These are phyloP conservation scores for Chrysanthemum lavandulifolium DNA, from an alignment of 129 eudicot species.

Conservation along the genomic window DNA sequence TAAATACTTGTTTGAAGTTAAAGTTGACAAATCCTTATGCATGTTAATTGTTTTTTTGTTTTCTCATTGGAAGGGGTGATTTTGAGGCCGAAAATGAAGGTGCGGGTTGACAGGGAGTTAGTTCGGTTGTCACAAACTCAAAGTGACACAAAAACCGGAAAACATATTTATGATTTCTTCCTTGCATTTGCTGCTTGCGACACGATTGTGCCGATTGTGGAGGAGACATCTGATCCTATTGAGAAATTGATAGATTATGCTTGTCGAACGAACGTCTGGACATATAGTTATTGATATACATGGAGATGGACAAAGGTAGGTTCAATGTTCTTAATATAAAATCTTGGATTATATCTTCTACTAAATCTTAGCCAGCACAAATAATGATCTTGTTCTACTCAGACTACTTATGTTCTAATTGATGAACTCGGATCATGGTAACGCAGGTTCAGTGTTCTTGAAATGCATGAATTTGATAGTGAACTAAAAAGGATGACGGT, in stretches of 20 bases:
- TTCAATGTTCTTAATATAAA: constrained; percentile 75
- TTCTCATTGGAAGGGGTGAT: constrained; percentile 53
- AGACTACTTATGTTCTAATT: background rate
- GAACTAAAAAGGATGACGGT: constrained; percentile 40
- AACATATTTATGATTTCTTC: constrained; percentile 58
- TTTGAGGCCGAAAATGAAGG: constrained; percentile 75
- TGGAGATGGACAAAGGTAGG: constrained; percentile 44
- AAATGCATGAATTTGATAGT: constrained; percentile 47
- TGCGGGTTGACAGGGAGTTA: constrained; percentile 65
- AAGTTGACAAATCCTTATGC: background rate
- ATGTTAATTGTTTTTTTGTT: background rate
- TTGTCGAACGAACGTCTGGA: constrained; percentile 88
- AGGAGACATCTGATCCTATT: constrained; percentile 53
- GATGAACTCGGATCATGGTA: constrained; percentile 14
- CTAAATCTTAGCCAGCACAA: no score
- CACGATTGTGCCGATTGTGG: constrained; percentile 77
- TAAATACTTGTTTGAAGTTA: no score
- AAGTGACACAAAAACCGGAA: constrained; percentile 42
- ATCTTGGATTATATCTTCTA: background rate
- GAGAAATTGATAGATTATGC: constrained; percentile 73
- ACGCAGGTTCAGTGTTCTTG: constrained; percentile 44
- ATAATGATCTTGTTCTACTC: constrained; percentile 1
- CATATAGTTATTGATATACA: no score
- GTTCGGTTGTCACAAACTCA: constrained; percentile 39
- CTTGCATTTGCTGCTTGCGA: constrained; percentile 94